Base-by-base conservation (phyloP, 495 filamentous ascomycete genomes). In the Neurospora sp. region DNA sequence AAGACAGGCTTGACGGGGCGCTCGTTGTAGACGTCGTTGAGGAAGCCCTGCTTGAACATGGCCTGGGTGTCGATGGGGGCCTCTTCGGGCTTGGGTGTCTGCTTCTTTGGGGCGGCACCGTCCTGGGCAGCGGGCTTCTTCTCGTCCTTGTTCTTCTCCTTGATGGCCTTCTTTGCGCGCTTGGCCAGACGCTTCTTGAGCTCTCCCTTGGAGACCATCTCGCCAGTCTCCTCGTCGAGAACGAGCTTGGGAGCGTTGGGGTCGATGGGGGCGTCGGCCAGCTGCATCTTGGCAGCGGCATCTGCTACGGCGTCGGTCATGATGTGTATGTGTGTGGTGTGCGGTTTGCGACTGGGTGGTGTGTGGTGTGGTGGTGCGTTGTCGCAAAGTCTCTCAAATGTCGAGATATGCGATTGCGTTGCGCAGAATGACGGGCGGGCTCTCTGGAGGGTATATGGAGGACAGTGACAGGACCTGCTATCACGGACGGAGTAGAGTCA, bases 31-130 rank as follows among this genome's bases (percentile, higher is more conserved):
- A 96, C 93, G 3, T 90, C 88, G 74, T 88, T 87, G 40, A 97
- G 87, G 84, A 93, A 98, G 42, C 94, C 94, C 74, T 89, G 86
- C 82, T 91, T 91, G 87, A 98, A 97, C 85, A 96, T 92, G 72
- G 88, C 83, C 72, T 93, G 86, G 0, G 90, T 87, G 74, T 94
- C 92, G 69, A 86, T 80, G 8, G 84, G 76, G 40, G 85, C 78
- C 69, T 87, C 85, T 20, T 85, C 80, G 22, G 80, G 65, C 70
- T 84, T 84, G 65, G 82, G 76, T 69, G 82, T 83, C 68, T 82
- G 79, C 75, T 83, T 38, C 76, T 85, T 85, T 16, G 80, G 59
- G 38, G 84, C 76, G 14, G 81, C 81, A 10, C 79, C 79, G 6
- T 45, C 78, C 70, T 80, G 72, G 40, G 75, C 71, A 53, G 72